Base-by-base conservation (phyloP, 805 yeast species). In the Starmerella bombi region DNA sequence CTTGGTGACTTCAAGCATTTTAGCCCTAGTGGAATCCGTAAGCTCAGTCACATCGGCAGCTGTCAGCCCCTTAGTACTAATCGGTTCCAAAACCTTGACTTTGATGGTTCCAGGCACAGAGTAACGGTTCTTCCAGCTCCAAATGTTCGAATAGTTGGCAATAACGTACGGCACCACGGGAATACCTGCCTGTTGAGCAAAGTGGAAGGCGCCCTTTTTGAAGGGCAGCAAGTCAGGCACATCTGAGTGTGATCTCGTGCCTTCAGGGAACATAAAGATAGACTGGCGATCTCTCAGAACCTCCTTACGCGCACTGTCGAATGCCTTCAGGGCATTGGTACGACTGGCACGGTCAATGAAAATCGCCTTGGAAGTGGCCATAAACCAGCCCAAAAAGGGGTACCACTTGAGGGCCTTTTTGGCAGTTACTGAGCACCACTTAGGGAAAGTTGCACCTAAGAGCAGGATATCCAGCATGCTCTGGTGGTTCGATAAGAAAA, bases 171-270 rank as follows among this genome's bases (percentile, higher is more conserved):
- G 98, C 19, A 91, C 74, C 37, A 91, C 67, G 16, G 97, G 97
- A 28, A 88, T 76, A 32, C 74, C 75, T 5, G 93, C 93, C 61
- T 85, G 94, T 48, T 81, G 80, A 6, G 99, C 99, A 56, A 91
- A 70, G 61, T 91, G 96, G 75, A 91, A 91, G 0, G 97, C 96
- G 41, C 99, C 99, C 59, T 91, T 91, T 62, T 91, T 91, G 65
- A 91, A 84, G 1, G 94, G 93, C 37, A 84, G 68, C 58, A 91
- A 62, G 3, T 69, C 74, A 37, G 93, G 77, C 27, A 68, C 69
- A 19, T 72, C 61, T 9, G 80, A 63, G 49, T 78, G 80, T 0
- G 96, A 84, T 61, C 99, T 74, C 2, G 98, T 91, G 21, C 99
- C 99, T 62, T 91, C 99, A 20, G 97, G 95, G 68, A 86, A 91